These are phyloP conservation scores for Aspergillus cavernicola DNA, from an alignment of 495 filamentous ascomycete genomes.

Conservation along the genomic window DNA sequence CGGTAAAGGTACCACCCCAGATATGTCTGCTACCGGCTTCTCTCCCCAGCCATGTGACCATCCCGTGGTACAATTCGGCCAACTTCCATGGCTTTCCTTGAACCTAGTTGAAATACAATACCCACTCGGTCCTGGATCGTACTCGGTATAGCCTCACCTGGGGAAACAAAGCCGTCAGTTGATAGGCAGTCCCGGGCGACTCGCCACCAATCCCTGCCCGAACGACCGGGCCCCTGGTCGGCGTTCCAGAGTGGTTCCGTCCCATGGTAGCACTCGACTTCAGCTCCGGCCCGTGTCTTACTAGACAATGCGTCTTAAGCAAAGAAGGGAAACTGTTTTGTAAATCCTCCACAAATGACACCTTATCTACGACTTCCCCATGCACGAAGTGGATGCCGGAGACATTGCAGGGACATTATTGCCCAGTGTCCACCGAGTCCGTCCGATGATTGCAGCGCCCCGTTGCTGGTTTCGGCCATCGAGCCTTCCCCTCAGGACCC, in stretches of 20 bases:
- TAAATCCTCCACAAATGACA: not conserved
- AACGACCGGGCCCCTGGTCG: not conserved
- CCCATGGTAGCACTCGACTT: not conserved
- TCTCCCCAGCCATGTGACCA: not conserved
- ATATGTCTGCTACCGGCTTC: constrained; percentile 5
- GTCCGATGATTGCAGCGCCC: not conserved
- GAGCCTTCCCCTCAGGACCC: not conserved
- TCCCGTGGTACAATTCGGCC: not conserved
- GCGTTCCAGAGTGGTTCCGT: constrained; percentile 3
- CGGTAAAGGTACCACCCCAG: not conserved
- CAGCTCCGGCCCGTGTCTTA: not conserved
- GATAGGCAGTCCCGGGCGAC: not conserved
- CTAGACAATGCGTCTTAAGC: not conserved
- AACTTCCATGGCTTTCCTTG: constrained; percentile 2
- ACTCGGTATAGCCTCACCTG: constrained; percentile 2
- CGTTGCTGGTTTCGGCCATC: constrained; percentile 8
- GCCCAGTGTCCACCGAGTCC: not conserved
- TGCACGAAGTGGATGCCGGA: not conserved
- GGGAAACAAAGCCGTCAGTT: not conserved
- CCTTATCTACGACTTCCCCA: not conserved
- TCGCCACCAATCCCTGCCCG: not conserved
- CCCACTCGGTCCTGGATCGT: no score
- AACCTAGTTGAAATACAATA: no score
- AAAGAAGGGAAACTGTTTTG: constrained; percentile 1
- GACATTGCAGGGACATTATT: constrained; percentile 2